Evolutionary conservation across 2,329 filamentous ascomycete species (phyloP).

Genomic region (Atkinsonella hypoxylon): DNA sequence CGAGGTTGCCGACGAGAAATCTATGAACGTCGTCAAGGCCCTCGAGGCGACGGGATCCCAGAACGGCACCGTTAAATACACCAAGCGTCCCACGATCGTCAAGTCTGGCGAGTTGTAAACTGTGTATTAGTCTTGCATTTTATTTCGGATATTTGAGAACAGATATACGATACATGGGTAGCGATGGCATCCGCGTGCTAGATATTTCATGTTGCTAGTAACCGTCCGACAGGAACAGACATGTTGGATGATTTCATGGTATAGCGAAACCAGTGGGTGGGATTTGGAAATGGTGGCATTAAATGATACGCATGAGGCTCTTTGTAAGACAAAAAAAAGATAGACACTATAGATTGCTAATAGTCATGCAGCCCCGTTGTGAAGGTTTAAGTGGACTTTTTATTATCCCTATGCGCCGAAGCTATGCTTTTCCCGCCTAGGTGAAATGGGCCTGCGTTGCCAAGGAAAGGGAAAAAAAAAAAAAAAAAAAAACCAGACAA

Average conservation of each 20-base stretch:
- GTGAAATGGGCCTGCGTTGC: background rate
- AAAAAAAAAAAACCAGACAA: background rate
- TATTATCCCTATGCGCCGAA: background rate
- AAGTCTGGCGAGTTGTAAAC: conserved; percentile 37
- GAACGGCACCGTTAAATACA: conserved; percentile 43
- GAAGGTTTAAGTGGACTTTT: background rate
- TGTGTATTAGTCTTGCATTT: conserved; percentile 11
- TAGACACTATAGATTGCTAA: no score
- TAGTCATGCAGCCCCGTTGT: background rate
- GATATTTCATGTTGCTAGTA: background rate
- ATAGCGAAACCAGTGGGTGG: background rate
- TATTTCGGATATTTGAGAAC: background rate
- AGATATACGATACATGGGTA: conserved; percentile 1
- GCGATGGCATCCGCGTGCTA: conserved; percentile 1
- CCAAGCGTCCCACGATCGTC: conserved; percentile 46
- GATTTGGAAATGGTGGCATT: no score
- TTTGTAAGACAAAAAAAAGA: no score
- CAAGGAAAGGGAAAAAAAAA: no score
- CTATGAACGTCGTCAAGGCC: conserved; percentile 43
- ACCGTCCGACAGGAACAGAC: background rate
- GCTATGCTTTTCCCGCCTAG: background rate
- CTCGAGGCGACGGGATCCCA: conserved; percentile 48
- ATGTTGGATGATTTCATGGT: background rate
- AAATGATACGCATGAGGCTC: no score
- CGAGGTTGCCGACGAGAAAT: conserved; percentile 45